Evolutionary conservation across 768 basidiomycete genomes (phyloP).

Genomic region (Lenzites betulinus): DNA sequence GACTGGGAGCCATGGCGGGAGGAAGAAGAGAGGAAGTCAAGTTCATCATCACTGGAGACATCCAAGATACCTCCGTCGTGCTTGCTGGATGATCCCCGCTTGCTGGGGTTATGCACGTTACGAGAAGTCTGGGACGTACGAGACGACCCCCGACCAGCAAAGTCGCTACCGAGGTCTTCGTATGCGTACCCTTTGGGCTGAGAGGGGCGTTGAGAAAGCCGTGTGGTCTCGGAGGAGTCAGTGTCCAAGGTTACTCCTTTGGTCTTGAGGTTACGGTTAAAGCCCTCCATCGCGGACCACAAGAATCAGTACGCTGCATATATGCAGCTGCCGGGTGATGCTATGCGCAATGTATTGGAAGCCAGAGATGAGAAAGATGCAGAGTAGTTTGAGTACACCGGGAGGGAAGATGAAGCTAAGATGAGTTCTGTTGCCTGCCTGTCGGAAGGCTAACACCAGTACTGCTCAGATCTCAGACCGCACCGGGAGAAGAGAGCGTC

Average conservation of each 20-base stretch:
- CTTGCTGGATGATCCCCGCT: not conserved
- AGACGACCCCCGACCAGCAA: not conserved
- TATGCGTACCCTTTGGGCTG: not conserved
- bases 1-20: slow-evolving; percentile 13
- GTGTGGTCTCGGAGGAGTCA: slow-evolving; percentile 20
- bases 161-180: slow-evolving; percentile 29
- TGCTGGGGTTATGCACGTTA: not conserved
- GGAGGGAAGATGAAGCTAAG: not conserved
- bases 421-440: no score
- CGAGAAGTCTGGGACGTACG: not conserved
- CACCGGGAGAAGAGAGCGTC: no score
- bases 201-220: slow-evolving; percentile 5
- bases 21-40: slow-evolving; percentile 20
- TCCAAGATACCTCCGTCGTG: not conserved
- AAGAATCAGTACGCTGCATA: not conserved
- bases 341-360: no score
- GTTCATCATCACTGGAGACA: slow-evolving; percentile 25
- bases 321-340: not conserved
- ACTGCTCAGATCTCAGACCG: no score
- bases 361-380: no score
- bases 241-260: slow-evolving; percentile 20
- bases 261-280: slow-evolving; percentile 1
- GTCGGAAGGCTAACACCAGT: no score
- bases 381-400: no score
- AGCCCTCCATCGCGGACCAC: slow-evolving; percentile 12